These are phyloP conservation scores for Spongospora subterranea DNA, from an alignment of 208 protist species.

Conservation along the genomic window DNA sequence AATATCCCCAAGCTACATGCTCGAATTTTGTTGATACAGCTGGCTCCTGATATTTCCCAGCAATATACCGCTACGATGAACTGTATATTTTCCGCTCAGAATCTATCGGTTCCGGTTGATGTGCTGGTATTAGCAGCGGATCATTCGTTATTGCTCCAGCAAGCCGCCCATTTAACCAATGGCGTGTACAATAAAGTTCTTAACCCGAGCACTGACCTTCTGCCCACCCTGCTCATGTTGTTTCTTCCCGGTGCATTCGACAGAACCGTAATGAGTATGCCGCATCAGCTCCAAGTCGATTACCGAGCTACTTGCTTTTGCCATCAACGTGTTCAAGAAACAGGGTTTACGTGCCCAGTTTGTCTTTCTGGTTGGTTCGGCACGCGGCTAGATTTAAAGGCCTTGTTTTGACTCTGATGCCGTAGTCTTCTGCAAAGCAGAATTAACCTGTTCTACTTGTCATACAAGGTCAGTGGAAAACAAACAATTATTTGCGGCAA, in stretches of 20 bases:
- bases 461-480: not conserved
- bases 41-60: not conserved
- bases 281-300: conserved; percentile 39
- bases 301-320: conserved; percentile 52
- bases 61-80: conserved; percentile 48
- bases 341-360: conserved; percentile 24
- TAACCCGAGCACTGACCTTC: not conserved
- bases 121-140: not conserved
- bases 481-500: too few species aligned
- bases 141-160: conserved; percentile 21
- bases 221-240: conserved; percentile 8
- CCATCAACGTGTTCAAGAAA: conserved; percentile 6
- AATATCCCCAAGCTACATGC: not conserved
- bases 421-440: conserved; percentile 50
- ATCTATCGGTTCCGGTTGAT: conserved; percentile 12
- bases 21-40: not conserved
- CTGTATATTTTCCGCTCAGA: conserved; percentile 49
- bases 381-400: not conserved
- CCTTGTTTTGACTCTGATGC: not conserved
- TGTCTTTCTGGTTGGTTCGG: conserved; percentile 32
- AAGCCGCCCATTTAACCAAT: not conserved
- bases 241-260: conserved; percentile 35
- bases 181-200: conserved; percentile 7
- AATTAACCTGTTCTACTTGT: conserved; percentile 17
- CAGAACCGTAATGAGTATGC: not conserved